Conservation (phyloP, 2,329 filamentous ascomycete species). For the Stromatinia cepivora region DNA sequence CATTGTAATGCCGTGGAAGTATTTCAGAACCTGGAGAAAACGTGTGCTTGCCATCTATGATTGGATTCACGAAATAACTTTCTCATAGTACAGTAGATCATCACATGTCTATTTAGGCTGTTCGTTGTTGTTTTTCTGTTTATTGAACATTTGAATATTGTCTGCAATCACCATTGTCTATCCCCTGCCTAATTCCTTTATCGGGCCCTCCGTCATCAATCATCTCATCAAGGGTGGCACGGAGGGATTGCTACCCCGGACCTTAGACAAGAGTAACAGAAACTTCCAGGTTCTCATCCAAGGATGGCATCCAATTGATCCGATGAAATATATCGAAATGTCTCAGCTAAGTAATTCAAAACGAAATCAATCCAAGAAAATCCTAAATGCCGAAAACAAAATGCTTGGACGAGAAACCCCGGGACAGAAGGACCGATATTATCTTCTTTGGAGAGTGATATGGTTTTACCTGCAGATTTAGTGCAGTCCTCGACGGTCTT, state of each 20-base stretch:
- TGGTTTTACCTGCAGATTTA: slow-evolving; percentile 18
- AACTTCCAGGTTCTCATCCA: slow-evolving; percentile 6
- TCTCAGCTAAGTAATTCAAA: slow-evolving; percentile 19
- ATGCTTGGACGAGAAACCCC: slow-evolving; percentile 15
- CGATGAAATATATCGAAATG: slow-evolving; percentile 15
- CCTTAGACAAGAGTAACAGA: slow-evolving; percentile 17
- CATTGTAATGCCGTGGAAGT: slow-evolving; percentile 19
- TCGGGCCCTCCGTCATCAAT: slow-evolving; percentile 23
- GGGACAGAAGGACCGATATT: slow-evolving; percentile 25
- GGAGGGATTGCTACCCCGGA: slow-evolving; percentile 14
- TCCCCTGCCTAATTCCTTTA: slow-evolving; percentile 12
- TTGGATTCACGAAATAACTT: not conserved
- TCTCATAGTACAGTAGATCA: slow-evolving; percentile 13
- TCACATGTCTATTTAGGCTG: slow-evolving; percentile 10
- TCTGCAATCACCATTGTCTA: not conserved
- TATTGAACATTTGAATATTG: slow-evolving; percentile 1
- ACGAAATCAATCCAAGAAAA: slow-evolving; percentile 10
- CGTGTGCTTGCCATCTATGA: slow-evolving; percentile 12
- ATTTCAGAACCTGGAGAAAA: slow-evolving; percentile 26
- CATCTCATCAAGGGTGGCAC: slow-evolving; percentile 18
- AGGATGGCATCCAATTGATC: slow-evolving; percentile 21
- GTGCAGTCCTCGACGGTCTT: slow-evolving; percentile 10
- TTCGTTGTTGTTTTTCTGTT: not conserved
- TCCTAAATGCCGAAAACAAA: slow-evolving; percentile 19
- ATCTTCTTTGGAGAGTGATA: slow-evolving; percentile 8